phyloP scores from a whole-genome alignment of 345 rosid genomes.

The Eucalyptus dawsonii region DNA sequence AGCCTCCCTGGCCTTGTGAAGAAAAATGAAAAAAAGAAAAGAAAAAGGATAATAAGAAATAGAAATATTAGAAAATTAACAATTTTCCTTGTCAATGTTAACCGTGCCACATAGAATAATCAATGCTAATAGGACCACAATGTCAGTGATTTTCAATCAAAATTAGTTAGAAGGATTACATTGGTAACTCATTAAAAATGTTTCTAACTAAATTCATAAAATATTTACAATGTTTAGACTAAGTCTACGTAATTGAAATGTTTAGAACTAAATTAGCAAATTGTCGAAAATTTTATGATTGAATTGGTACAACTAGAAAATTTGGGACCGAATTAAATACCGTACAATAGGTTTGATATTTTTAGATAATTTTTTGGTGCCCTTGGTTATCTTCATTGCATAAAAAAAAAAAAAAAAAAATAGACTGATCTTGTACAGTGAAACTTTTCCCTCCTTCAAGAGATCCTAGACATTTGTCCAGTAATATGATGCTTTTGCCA shows the following conservation, averaged over 20 bases:
- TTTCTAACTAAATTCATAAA: too few relatives aligned
- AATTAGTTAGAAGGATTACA: background rate
- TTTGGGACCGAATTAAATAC: background rate
- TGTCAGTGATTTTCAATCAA: too few relatives aligned
- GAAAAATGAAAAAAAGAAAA: too few relatives aligned
- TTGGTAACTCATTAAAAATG: background rate
- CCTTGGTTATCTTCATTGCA: background rate
- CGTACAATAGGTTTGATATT: background rate
- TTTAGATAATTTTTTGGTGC: background rate
- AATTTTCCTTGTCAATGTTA: too few relatives aligned
- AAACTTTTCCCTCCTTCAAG: background rate
- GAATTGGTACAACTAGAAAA: too few relatives aligned
- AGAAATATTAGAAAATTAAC: too few relatives aligned
- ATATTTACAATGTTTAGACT: too few relatives aligned
- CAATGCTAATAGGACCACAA: too few relatives aligned
- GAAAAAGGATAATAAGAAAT: background rate
- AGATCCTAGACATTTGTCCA: background rate
- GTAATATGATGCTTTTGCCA: background rate
- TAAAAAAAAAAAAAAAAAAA: background rate
- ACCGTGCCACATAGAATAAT: background rate
- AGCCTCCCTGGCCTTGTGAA: rapidly evolving
- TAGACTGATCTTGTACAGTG: background rate
- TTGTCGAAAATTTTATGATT: too few relatives aligned
- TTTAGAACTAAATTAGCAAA: too few relatives aligned
- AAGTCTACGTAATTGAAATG: too few relatives aligned